A percentile compares a stretch with the other conserved stretches of the same genome.
phyloP scores from a whole-genome alignment of 257 asterid genomes.

The Nicotiana undulata region DNA sequence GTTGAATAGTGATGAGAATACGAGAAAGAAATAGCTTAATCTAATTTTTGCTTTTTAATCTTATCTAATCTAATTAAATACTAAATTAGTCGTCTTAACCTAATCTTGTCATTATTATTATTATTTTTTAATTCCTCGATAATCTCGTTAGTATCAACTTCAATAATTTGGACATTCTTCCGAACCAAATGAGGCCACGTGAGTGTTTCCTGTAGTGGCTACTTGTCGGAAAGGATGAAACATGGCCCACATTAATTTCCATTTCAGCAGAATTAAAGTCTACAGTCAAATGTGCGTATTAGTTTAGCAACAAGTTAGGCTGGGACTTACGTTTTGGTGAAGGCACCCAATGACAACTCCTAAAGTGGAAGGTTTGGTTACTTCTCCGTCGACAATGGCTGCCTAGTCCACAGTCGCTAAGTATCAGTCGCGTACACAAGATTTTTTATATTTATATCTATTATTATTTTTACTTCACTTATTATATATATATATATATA shows the following conservation, averaged over 20 bases:
- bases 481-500: too few relatives aligned
- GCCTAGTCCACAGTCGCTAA: neutral
- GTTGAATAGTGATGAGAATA: neutral
- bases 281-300: conserved; percentile 14
- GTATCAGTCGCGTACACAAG: too few relatives aligned
- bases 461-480: too few relatives aligned
- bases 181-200: conserved; percentile 25
- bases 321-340: conserved; percentile 11
- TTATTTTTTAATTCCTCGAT: neutral
- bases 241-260: conserved; percentile 25
- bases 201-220: conserved; percentile 29
- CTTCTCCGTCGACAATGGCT: conserved; percentile 10
- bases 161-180: neutral
- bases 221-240: conserved; percentile 31
- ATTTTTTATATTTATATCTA: too few relatives aligned
- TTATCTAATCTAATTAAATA: conserved; percentile 4
- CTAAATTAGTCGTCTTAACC: neutral
- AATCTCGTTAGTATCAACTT: neutral
- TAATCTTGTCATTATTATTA: neutral
- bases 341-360: neutral
- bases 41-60: neutral
- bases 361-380: neutral
- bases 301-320: conserved; percentile 23
- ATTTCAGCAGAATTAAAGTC: conserved; percentile 9
- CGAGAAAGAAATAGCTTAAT: neutral